Base-by-base conservation (phyloP, 768 basidiomycete genomes). In the Mycena capillaripes region DNA sequence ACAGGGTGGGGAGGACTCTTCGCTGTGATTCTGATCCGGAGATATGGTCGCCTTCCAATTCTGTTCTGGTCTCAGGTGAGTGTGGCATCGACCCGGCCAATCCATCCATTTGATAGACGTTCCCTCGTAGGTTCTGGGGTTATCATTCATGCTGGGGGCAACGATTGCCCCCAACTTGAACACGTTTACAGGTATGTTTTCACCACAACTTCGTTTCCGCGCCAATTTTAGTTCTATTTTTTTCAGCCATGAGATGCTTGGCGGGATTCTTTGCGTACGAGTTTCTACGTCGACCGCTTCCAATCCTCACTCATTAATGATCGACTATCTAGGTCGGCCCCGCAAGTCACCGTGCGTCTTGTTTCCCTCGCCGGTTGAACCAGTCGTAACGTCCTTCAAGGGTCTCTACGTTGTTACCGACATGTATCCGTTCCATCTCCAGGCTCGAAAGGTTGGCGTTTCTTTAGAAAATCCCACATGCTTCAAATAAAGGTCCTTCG, bases 371-470 rank as follows among this genome's bases (percentile, higher is more conserved):
- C 50, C 9, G 11, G 3, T 29, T 52, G 14, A 52, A 6, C 25
- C 50, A 52, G 19, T 52, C 27, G 27, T 52, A 29, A 52, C 29
- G 50, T 52, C 16, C 16, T 17, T 29, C 6, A 27, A 52, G 25
- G 50, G 50, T 52, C 50, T 52, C 32, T 56, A 36, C 9, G 32
- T 56, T 3, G 34, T 56, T 14, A 36, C 32, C 5, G 55, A 56
- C 55, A 23, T 21, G 90, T 93, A 8, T 82, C 91, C 91, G 2
- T 92, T 93, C 84, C 91, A 93, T 76, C 80, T 90, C 1, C 91
- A 92, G 79, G 90, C 91, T 14, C 85, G 89, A 29, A 91, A 89
- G 87, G 88, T 89, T 53, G 66, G 80, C 71, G 10, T 21, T 6
- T 66, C 44, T 46, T 17, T 29, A 23, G 21, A 30, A 36, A 46